phyloP scores from a whole-genome alignment of 2,329 filamentous ascomycete species.

The Beauveria bassiana region DNA sequence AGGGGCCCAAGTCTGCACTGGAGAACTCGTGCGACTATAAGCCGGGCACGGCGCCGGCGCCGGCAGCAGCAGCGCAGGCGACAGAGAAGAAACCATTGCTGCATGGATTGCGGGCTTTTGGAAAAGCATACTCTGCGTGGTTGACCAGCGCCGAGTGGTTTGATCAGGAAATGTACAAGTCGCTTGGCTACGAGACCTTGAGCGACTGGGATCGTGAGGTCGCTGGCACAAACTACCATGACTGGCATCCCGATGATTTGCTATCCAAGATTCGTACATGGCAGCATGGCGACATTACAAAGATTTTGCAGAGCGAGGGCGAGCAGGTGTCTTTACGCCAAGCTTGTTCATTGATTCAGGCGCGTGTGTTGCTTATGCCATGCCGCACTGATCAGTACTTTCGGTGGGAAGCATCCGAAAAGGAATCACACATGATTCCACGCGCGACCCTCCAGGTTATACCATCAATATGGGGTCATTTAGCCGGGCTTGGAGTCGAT shows the following conservation, averaged over 20 bases:
- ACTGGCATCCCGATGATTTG: constrained; percentile 37
- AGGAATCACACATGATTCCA: constrained; percentile 22
- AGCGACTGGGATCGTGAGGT: constrained; percentile 26
- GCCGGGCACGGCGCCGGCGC: constrained; percentile 20
- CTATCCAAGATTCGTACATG: constrained; percentile 35
- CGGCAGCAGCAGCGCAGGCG: no score
- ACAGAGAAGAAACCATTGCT: no score
- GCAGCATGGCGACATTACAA: constrained; percentile 32
- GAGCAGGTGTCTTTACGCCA: constrained; percentile 31
- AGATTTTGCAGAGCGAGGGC: neutral
- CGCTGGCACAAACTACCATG: constrained; percentile 24
- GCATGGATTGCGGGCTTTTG: constrained; percentile 32
- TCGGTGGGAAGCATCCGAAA: constrained; percentile 30
- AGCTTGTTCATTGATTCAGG: constrained; percentile 51
- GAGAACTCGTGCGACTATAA: constrained; percentile 33
- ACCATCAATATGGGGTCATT: constrained; percentile 29
- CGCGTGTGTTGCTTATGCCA: constrained; percentile 54
- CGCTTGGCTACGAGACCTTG: constrained; percentile 27
- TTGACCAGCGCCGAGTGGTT: constrained; percentile 39
- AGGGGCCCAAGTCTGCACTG: constrained; percentile 36
- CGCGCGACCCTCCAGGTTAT: constrained; percentile 24
- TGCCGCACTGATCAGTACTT: constrained; percentile 61
- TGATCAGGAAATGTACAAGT: constrained; percentile 30
- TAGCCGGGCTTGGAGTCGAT: constrained; percentile 25
- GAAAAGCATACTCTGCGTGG: constrained; percentile 39